Base-by-base conservation (phyloP, 2,329 filamentous ascomycete species). In the Bretziella fagacearum region DNA sequence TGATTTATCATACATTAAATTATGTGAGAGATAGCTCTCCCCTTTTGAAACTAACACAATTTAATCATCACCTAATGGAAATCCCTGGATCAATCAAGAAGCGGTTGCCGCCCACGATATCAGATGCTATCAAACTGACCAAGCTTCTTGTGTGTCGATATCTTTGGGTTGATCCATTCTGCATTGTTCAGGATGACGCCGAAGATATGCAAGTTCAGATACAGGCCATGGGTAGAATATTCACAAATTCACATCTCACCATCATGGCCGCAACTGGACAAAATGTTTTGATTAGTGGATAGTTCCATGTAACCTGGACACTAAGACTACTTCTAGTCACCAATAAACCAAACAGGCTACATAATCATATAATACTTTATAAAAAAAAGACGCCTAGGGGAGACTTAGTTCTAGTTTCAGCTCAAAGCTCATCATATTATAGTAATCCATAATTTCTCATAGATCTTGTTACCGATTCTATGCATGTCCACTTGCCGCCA, bases 101-200 rank as follows among this genome's bases (percentile, higher is more conserved):
- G 27, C 27, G 6, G 13, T 29, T 13, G 27, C 36, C 22, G 2
- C 2, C 36, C 4, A 46, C 43, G 8, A 36, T 37, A 10, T 2
- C 20, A 2, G 43, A 46, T 36, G 30, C 43, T 18, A 46, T 46
- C 2, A 23, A 17, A 6, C 18, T 46, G 3, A 32, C 43, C 5
- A 17, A 36, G 20, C 2, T 26, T 5, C 6, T 27, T 17, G 30
- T 20, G 2, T 36, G 23, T n/a, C 18, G 8, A 15, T 46, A 36
- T 36, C 43, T 46, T 8, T 46, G 30, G 20, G 43, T 37, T 46
- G 43, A 37, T 27, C 18, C 30, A 36, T 22, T 46, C 1, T 46
- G 43, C 17, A 37, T 46, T 46, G 7, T 46, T 5, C 43, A 37
- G 20, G 20, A 46, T 36, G 7, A 26, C 7, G 15, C 13, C 6